These are phyloP conservation scores for Fusarium heterosporum DNA, from an alignment of 2,329 filamentous ascomycete species.

Conservation along the genomic window DNA sequence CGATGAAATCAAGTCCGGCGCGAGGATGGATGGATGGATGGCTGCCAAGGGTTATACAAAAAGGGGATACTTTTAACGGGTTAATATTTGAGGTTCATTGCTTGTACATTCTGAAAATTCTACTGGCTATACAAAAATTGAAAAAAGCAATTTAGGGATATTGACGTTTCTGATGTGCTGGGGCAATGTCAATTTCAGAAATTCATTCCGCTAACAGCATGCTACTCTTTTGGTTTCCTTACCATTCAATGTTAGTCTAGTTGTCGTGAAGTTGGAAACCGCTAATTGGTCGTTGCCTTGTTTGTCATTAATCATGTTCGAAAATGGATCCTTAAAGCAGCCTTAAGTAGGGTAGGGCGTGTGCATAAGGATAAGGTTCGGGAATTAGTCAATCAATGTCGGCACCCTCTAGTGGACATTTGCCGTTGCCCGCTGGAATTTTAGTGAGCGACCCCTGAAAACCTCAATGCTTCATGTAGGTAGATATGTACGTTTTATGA, in stretches of 20 bases:
- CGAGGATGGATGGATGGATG: constrained; percentile 12
- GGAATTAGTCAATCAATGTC: constrained; percentile 22
- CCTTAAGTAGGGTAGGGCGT: constrained; percentile 1
- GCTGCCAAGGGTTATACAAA: constrained; percentile 8
- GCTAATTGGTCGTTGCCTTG: not conserved
- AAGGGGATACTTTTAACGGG: constrained; percentile 8
- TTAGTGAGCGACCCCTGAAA: constrained; percentile 21
- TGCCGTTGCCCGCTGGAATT: constrained; percentile 6
- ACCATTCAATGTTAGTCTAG: not conserved
- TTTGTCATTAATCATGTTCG: constrained; percentile 4
- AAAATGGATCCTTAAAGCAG: not conserved
- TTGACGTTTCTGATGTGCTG: not conserved
- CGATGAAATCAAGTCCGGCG: constrained; percentile 21
- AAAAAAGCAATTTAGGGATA: constrained; percentile 1
- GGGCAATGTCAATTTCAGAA: not conserved
- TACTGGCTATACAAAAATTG: constrained; percentile 14
- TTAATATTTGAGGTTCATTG: constrained; percentile 8
- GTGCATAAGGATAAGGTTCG: constrained; percentile 17
- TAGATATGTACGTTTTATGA: constrained; percentile 1
- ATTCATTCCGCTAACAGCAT: not conserved
- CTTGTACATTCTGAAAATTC: constrained; percentile 1
- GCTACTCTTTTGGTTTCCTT: not conserved
- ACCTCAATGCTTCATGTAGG: constrained; percentile 6
- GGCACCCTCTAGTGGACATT: constrained; percentile 9
- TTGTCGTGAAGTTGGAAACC: not conserved